A percentile compares a stretch with the other conserved stretches of the same genome.
Evolutionary conservation across 208 protist genomes (phyloP).

Genomic region (Leishmania mexicana): DNA sequence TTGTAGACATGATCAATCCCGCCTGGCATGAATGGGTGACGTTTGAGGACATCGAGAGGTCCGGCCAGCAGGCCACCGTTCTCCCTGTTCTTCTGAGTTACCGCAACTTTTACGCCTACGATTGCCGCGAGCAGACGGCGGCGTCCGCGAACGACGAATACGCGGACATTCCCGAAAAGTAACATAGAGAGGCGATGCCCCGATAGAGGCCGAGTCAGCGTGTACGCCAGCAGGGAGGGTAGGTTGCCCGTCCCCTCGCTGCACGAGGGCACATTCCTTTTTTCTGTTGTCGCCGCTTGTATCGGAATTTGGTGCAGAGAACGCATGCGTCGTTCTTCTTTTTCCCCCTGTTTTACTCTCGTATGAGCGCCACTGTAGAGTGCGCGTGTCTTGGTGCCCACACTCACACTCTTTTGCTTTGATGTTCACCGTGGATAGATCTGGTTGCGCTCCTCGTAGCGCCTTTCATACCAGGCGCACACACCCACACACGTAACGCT

Average conservation of each 20-base stretch:
- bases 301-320: not conserved
- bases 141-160: conserved; percentile 81
- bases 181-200: not conserved
- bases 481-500: not conserved
- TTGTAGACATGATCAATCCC: conserved; percentile 93
- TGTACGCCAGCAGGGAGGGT: not conserved
- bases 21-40: conserved; percentile 84
- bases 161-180: conserved; percentile 31
- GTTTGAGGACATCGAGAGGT: conserved; percentile 75
- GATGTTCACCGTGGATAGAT: not conserved
- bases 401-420: not conserved
- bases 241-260: not conserved
- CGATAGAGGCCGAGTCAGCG: not conserved
- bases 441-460: not conserved
- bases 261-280: not conserved
- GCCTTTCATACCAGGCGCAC: not conserved
- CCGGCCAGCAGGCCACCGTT: conserved; percentile 81
- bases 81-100: conserved; percentile 87
- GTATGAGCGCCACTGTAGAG: not conserved
- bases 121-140: conserved; percentile 87
- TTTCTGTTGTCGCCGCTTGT: not conserved
- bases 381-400: no score
- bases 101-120: conserved; percentile 89
- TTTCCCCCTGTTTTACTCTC: not conserved
- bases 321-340: not conserved